phyloP scores from a whole-genome alignment of 2,329 filamentous ascomycete genomes.

The Gnomoniopsis sp. region DNA sequence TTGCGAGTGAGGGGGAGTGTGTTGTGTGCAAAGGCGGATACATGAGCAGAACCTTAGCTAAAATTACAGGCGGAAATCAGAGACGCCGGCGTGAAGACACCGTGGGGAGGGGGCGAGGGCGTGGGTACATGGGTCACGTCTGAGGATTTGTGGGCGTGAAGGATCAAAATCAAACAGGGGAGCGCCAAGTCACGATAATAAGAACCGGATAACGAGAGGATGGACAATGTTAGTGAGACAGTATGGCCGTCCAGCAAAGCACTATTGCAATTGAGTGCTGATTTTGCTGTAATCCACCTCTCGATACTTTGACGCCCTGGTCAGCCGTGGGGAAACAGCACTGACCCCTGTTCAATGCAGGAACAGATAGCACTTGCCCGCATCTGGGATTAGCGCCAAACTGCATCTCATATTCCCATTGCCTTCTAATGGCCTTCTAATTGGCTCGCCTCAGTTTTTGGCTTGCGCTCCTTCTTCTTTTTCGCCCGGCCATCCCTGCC shows the following conservation, averaged over 20 bases:
- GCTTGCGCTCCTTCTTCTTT: not conserved
- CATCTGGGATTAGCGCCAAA: slow-evolving; percentile 16
- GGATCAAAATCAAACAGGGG: not conserved
- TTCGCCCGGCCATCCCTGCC: not conserved
- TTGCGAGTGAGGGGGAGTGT: not conserved
- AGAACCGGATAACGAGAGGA: too few species aligned
- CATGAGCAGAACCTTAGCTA: not conserved
- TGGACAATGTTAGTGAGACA: not conserved
- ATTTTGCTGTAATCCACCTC: not conserved
- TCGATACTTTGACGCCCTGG: not conserved
- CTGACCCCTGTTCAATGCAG: slow-evolving; percentile 11
- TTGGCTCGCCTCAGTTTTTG: not conserved
- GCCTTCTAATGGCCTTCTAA: slow-evolving; percentile 1
- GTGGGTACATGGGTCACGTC: not conserved
- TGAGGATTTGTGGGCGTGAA: not conserved
- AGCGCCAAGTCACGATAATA: not conserved
- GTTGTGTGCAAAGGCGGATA: not conserved
- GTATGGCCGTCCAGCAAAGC: not conserved
- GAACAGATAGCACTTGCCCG: slow-evolving; percentile 16
- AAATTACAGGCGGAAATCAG: not conserved
- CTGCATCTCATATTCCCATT: slow-evolving; percentile 2
- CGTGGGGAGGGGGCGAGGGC: not conserved
- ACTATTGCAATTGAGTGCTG: not conserved
- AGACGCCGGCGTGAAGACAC: slow-evolving; percentile 1
- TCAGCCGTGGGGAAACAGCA: not conserved